Conservation (phyloP, 352 stramenopile species). For the Phytopythium chamaehyphon region DNA sequence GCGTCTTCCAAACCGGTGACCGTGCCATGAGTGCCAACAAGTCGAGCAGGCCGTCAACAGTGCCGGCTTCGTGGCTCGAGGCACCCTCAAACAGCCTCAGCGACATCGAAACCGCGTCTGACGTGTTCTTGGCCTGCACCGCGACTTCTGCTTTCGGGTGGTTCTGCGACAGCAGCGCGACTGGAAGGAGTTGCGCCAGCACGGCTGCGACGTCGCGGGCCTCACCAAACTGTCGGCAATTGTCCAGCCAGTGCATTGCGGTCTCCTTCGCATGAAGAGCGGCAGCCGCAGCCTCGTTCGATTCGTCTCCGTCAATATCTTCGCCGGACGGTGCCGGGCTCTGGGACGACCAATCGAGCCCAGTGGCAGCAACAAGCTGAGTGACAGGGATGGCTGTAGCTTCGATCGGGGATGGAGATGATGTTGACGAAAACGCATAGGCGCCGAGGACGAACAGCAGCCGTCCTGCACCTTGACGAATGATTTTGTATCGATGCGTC, state of each 20-base stretch:
- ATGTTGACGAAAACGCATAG: conserved; percentile 6
- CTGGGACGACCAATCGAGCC: not conserved
- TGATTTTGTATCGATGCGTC: conserved; percentile 77
- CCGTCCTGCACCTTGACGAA: conserved; percentile 54
- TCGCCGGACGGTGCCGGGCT: not conserved
- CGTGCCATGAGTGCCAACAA: conserved; percentile 39
- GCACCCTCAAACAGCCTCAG: conserved; percentile 37
- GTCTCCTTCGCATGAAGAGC: conserved; percentile 60
- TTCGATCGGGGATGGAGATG: no score
- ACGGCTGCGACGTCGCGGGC: conserved; percentile 34
- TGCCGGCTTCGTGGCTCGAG: conserved; percentile 10
- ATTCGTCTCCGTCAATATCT: not conserved
- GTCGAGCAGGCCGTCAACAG: conserved; percentile 25
- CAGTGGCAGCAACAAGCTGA: not conserved
- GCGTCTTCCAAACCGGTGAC: conserved; percentile 60
- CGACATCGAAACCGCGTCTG: conserved; percentile 51
- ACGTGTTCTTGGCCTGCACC: conserved; percentile 54
- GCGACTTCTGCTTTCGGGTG: conserved; percentile 67
- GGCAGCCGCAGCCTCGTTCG: conserved; percentile 13
- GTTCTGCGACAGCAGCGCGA: conserved; percentile 67
- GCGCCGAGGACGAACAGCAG: conserved; percentile 55
- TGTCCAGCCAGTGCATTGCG: conserved; percentile 64
- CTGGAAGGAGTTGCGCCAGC: conserved; percentile 44
- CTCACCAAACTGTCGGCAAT: conserved; percentile 40
- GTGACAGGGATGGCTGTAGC: not conserved